phyloP scores from a whole-genome alignment of 2,329 filamentous ascomycete species.

The Pyrenochaeta sp. region DNA sequence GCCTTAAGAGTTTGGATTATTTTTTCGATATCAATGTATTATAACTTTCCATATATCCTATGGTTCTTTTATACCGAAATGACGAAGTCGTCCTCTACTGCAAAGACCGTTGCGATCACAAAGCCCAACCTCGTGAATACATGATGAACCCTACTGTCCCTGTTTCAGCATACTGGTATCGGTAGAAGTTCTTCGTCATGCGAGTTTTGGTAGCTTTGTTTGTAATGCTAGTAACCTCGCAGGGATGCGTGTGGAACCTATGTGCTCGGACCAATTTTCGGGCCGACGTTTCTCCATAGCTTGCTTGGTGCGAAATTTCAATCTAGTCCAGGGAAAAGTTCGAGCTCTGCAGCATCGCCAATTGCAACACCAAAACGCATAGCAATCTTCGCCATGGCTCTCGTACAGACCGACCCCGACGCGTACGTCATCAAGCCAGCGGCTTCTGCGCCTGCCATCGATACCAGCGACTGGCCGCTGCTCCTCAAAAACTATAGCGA shows the following conservation, averaged over 20 bases:
- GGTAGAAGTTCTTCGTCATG: too few species aligned
- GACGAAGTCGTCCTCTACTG: background rate
- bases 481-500: conserved; percentile 96
- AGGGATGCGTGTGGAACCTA: background rate
- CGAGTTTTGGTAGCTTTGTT: too few species aligned
- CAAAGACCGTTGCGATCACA: background rate
- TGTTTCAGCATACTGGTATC: background rate
- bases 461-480: conserved; percentile 91
- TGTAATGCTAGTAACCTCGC: too few species aligned
- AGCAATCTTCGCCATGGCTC: conserved; percentile 44
- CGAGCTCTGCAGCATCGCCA: conserved; percentile 35
- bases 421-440: conserved; percentile 94
- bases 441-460: conserved; percentile 76
- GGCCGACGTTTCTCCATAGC: conserved; percentile 1
- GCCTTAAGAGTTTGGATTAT: background rate
- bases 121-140: background rate
- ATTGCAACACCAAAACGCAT: conserved; percentile 36
- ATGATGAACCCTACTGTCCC: background rate
- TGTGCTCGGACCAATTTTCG: background rate
- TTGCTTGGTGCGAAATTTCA: conserved; percentile 22
- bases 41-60: too few species aligned
- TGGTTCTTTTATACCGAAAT: background rate
- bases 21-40: background rate
- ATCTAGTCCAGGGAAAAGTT: conserved; percentile 31
- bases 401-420: conserved; percentile 58